Evolutionary conservation across 1,284 basidiomycete species (phyloP).

Genomic region (Tilletiaria anomala): DNA sequence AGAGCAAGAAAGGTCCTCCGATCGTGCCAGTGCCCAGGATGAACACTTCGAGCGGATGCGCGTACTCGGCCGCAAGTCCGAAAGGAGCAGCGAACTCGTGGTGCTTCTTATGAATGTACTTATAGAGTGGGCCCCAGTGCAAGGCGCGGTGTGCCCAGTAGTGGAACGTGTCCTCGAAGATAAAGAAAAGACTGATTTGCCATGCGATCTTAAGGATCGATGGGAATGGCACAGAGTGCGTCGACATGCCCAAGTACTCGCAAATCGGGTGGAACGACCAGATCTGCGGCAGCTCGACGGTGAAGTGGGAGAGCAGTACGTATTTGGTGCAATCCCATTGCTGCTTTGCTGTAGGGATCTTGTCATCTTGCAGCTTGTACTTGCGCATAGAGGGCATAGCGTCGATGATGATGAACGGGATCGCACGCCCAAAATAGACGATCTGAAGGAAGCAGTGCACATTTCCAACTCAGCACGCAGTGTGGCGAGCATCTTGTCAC

Average conservation of each 20-base stretch:
- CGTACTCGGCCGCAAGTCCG: slow-evolving; percentile 93
- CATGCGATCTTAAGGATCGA: slow-evolving; percentile 42
- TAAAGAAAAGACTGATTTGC: slow-evolving; percentile 80
- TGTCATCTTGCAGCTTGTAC: slow-evolving; percentile 77
- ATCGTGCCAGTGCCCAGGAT: slow-evolving; percentile 76
- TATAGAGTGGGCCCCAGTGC: slow-evolving; percentile 82
- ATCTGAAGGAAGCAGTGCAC: slow-evolving; percentile 49
- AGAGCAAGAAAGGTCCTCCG: slow-evolving; percentile 73
- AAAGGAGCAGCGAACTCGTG: slow-evolving; percentile 96
- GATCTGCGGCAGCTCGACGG: slow-evolving; percentile 88
- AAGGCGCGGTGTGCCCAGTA: slow-evolving; percentile 65
- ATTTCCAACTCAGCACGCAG: no score
- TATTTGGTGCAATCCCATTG: slow-evolving; percentile 95
- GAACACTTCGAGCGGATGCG: slow-evolving; percentile 83
- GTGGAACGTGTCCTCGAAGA: slow-evolving; percentile 92
- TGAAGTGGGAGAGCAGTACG: slow-evolving; percentile 89
- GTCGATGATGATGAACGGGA: slow-evolving; percentile 95
- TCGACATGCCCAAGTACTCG: slow-evolving; percentile 74
- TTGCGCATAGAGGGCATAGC: slow-evolving; percentile 77
- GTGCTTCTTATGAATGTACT: slow-evolving; percentile 83
- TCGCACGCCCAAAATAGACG: slow-evolving; percentile 87
- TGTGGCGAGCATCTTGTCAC: slow-evolving; percentile 27
- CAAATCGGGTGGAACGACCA: slow-evolving; percentile 92
- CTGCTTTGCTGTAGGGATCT: slow-evolving; percentile 62
- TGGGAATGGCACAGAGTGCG: slow-evolving; percentile 85